Evolutionary conservation across 208 protist species (phyloP).

Genomic region (Acanthamoeba triangularis): DNA sequence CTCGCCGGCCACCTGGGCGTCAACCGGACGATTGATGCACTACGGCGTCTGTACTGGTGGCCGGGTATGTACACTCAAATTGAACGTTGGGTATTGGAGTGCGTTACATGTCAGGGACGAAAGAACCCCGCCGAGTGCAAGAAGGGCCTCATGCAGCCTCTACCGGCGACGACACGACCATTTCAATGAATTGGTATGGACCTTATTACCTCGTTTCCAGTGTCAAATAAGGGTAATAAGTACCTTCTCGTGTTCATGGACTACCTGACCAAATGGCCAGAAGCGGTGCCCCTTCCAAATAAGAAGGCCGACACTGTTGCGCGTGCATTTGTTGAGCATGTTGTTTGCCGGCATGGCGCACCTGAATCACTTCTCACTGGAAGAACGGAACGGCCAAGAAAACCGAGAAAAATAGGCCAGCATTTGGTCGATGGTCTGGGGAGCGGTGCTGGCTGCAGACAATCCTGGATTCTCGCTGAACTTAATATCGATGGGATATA

Average conservation of each 20-base stretch:
- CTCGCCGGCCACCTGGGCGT: not conserved
- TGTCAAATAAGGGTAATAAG: slow-evolving; percentile 1
- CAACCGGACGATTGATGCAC: not conserved
- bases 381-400: too few relatives aligned
- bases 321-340: not conserved
- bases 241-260: slow-evolving; percentile 65
- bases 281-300: not conserved
- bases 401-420: too few relatives aligned
- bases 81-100: not conserved
- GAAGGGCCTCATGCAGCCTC: not conserved
- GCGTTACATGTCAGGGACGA: not conserved
- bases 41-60: slow-evolving; percentile 46
- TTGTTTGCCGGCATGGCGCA: slow-evolving; percentile 54
- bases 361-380: slow-evolving; percentile 10
- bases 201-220: not conserved
- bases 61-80: slow-evolving; percentile 16
- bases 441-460: too few relatives aligned
- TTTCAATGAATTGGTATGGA: slow-evolving; percentile 56
- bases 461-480: too few relatives aligned
- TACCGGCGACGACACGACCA: not conserved
- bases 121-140: not conserved
- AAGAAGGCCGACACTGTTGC: not conserved
- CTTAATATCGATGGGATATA: too few relatives aligned
- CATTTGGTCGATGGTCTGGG: too few relatives aligned
- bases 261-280: slow-evolving; percentile 70